Evolutionary conservation across 176 grass and related monocot genomes (phyloP).

Genomic region (Pontederia crassipes): DNA sequence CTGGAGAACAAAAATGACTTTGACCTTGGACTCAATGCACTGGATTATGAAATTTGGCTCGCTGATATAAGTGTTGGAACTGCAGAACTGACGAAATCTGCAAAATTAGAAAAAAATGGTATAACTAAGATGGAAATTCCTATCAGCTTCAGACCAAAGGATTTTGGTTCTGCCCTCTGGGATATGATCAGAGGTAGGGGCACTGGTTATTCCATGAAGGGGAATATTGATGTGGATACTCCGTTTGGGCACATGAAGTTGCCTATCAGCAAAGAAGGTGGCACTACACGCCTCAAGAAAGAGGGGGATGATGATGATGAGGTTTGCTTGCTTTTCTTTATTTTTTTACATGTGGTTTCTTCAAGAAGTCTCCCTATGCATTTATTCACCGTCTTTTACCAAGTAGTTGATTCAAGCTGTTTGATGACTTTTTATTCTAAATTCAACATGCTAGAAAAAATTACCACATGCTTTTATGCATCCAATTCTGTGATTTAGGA

Average conservation of each 20-base stretch:
- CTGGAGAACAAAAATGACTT: slow-evolving; percentile 99
- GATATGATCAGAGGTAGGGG: slow-evolving; percentile 96
- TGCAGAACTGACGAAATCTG: slow-evolving; percentile 57
- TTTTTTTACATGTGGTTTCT: too few species aligned
- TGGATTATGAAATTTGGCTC: slow-evolving; percentile 93
- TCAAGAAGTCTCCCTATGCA: too few species aligned
- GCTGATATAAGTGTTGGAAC: slow-evolving; percentile 53
- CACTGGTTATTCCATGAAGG: slow-evolving; percentile 78
- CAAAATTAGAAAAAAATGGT: slow-evolving; percentile 73
- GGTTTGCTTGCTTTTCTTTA: slow-evolving; percentile 12
- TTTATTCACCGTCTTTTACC: too few species aligned
- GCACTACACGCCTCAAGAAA: slow-evolving; percentile 80
- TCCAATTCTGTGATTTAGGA: too few species aligned
- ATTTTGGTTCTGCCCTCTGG: slow-evolving; percentile 86
- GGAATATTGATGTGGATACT: slow-evolving; percentile 76
- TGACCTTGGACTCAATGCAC: slow-evolving; percentile 57
- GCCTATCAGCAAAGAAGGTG: slow-evolving; percentile 81
- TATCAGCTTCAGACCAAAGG: slow-evolving; percentile 86
- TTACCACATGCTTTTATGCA: too few species aligned
- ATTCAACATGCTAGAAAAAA: too few species aligned
- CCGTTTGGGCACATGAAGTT: slow-evolving; percentile 91
- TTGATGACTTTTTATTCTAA: too few species aligned
- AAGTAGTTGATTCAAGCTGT: too few species aligned
- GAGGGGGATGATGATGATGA: slow-evolving; percentile 48
- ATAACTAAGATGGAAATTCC: slow-evolving; percentile 78